Evolutionary conservation across 345 rosid species (phyloP).

Genomic region (Nasturtium officinale): DNA sequence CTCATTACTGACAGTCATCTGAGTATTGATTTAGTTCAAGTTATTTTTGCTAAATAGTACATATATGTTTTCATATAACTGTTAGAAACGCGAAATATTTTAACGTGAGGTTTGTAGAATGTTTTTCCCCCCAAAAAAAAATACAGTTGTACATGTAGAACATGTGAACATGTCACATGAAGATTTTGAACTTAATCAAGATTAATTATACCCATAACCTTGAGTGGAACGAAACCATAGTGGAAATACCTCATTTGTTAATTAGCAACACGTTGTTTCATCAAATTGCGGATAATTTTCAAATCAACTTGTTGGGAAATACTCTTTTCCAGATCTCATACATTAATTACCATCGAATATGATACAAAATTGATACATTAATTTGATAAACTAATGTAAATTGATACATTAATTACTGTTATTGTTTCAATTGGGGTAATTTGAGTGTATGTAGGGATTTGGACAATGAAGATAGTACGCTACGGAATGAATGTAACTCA

Average conservation of each 20-base stretch:
- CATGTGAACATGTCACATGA: slow-evolving; percentile 22
- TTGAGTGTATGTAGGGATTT: too few species aligned
- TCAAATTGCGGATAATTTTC: background rate
- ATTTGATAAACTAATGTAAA: too few species aligned
- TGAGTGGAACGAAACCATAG: background rate
- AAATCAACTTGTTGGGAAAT: background rate
- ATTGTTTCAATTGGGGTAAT: too few species aligned
- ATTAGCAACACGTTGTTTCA: slow-evolving; percentile 14
- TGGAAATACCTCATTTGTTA: slow-evolving; percentile 3
- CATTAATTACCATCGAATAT: background rate
- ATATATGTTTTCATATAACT: background rate
- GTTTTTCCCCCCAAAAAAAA: background rate
- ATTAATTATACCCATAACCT: background rate
- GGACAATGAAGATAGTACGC: too few species aligned
- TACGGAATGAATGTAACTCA: too few species aligned
- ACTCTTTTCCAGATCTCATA: background rate
- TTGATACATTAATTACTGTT: too few species aligned
- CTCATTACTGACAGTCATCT: background rate
- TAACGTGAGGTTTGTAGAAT: background rate
- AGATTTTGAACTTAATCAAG: slow-evolving; percentile 3
- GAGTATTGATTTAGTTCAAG: background rate
- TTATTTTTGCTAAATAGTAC: background rate
- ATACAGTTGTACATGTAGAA: slow-evolving; percentile 9
- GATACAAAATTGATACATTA: background rate
- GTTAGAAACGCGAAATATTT: background rate